A percentile compares a stretch with the other conserved stretches of the same genome.
Conservation (phyloP, 257 asterid genomes). For the Ilex asprella region DNA sequence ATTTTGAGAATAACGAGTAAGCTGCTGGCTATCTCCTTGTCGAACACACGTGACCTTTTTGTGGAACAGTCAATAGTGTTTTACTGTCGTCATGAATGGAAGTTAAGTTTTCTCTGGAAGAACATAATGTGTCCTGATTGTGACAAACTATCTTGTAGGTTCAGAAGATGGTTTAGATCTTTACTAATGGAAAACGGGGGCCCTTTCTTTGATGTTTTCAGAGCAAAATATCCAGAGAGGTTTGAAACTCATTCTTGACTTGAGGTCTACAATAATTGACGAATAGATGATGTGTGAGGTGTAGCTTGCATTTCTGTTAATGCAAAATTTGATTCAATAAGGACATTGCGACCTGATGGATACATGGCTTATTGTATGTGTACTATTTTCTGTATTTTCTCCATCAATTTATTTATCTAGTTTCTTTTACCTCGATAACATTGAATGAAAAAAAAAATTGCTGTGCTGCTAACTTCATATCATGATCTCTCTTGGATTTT, state of each 20-base stretch:
- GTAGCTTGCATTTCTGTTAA: no score
- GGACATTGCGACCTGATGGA: no score
- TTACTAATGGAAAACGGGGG: slow-evolving; percentile 74
- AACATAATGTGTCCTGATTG: neutral
- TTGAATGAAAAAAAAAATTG: no score
- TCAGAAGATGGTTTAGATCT: slow-evolving; percentile 88
- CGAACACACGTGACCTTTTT: slow-evolving; percentile 7
- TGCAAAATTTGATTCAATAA: no score
- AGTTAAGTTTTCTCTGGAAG: neutral
- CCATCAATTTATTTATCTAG: neutral
- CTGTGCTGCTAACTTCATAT: no score
- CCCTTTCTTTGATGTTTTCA: slow-evolving; percentile 58
- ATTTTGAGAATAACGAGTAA: slow-evolving; percentile 83
- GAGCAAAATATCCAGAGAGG: slow-evolving; percentile 84
- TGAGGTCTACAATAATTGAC: neutral
- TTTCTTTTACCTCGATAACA: neutral
- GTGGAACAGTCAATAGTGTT: neutral
- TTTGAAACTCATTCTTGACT: slow-evolving; percentile 9
- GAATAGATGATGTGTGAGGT: no score
- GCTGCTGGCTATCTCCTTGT: slow-evolving; percentile 19
- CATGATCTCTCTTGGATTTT: no score
- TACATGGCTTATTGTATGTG: neutral
- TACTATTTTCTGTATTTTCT: neutral
- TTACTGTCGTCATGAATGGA: neutral
- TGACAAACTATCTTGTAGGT: slow-evolving; percentile 43